These are phyloP conservation scores for Phytophthora pisi DNA, from an alignment of 352 stramenopile genomes.

Conservation along the genomic window DNA sequence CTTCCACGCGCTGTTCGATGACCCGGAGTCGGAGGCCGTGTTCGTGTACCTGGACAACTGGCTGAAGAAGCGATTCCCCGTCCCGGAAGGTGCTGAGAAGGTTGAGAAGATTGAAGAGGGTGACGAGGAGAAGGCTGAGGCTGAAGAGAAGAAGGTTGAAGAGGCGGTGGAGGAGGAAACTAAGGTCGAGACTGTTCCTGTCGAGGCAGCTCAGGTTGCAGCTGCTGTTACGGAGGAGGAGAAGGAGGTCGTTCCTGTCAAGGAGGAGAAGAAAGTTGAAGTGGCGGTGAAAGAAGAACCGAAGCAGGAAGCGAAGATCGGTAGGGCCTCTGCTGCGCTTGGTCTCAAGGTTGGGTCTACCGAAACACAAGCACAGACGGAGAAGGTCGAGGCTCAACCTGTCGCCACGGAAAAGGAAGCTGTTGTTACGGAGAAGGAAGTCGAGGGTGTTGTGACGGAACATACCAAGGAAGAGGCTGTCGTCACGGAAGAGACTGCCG, in stretches of 20 bases:
- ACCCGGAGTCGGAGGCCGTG: constrained; percentile 57
- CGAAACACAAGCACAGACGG: no score
- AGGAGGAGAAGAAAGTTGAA: not conserved
- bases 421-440: not conserved
- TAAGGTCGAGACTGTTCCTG: not conserved
- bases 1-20: constrained; percentile 72
- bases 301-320: not conserved
- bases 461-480: not conserved
- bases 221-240: not conserved
- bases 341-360: not conserved
- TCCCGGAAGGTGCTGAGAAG: constrained; percentile 7
- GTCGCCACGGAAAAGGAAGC: no score
- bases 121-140: constrained; percentile 6
- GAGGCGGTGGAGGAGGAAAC: not conserved
- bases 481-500: not conserved
- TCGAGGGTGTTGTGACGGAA: not conserved
- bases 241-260: not conserved
- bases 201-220: not conserved
- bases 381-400: no score
- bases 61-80: constrained; percentile 50
- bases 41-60: constrained; percentile 48
- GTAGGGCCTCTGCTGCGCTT: no score
- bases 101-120: constrained; percentile 15
- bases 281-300: not conserved
- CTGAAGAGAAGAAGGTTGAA: not conserved